Evolutionary conservation across 257 asterid species (phyloP), one percentile per base, ranked within the genome.

Genomic region (Solanum sejunctum): DNA sequence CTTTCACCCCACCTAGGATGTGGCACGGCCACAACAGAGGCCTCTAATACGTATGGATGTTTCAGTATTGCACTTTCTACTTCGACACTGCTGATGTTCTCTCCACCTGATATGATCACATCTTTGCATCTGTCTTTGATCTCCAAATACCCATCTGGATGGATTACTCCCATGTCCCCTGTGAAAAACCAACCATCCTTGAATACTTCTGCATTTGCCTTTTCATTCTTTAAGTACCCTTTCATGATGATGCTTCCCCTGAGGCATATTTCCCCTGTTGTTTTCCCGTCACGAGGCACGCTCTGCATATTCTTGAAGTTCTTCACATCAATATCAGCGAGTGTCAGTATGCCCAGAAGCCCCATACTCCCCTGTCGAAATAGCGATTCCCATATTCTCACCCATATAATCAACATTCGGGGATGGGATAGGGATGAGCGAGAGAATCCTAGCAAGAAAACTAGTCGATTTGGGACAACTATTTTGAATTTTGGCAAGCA

Each of bases 1-100:
- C 26, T 77, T 51, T 77, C 82, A 0, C 98, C 98, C 99, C 99
- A 96, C 83, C 26, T 89, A 0, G 96, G 92, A 69, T 95, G 97
- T 1, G 99, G 96, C 98, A 93, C 93, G 32, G 99, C 98, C 86
- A 94, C 99, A 83, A 94, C 99, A 3, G 98, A 92, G n/a, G 95
- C 97, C 86, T n/a, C n/a, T n/a, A n/a, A n/a, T n/a, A n/a, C n/a
- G n/a, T n/a, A n/a, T n/a, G n/a, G n/a, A n/a, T n/a, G n/a, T n/a
- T n/a, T n/a, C n/a, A n/a, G n/a, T n/a, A n/a, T n/a, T n/a, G n/a
- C n/a, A n/a, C n/a, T n/a, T n/a, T n/a, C n/a, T n/a, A n/a, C n/a
- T n/a, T n/a, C n/a, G n/a, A 26, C 28, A 1, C 98, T 95, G 84
- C 99, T 94, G 32, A 95, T 93, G 41, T 95, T 95, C 89, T 95